phyloP scores from a whole-genome alignment of 768 basidiomycete genomes.

The Tricholoma flavovirens region DNA sequence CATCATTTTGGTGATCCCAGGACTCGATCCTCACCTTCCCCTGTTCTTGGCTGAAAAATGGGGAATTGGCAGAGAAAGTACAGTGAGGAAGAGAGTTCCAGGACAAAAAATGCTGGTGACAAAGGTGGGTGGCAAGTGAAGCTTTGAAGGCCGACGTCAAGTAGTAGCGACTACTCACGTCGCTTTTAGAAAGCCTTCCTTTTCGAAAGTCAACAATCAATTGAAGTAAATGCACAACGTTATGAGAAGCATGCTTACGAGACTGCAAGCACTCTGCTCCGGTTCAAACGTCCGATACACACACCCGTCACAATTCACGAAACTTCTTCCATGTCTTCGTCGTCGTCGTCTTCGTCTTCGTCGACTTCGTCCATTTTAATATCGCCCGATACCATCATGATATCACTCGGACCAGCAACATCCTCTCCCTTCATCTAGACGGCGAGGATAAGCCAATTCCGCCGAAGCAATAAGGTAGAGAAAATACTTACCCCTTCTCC shows the following conservation, averaged over 20 bases:
- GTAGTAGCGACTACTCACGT: not conserved
- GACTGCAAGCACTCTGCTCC: not conserved
- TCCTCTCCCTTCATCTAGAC: slow-evolving; percentile 41
- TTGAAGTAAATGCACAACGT: not conserved
- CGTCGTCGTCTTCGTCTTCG: slow-evolving; percentile 48
- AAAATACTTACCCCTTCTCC: slow-evolving; percentile 47
- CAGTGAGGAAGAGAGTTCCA: not conserved
- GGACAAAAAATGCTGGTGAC: not conserved
- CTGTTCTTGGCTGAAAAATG: not conserved
- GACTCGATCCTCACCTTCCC: not conserved
- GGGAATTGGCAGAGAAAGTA: not conserved
- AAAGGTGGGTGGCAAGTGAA: not conserved
- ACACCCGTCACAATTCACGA: slow-evolving; percentile 29
- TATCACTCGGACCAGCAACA: slow-evolving; percentile 33
- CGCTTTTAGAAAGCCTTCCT: not conserved
- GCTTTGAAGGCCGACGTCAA: not conserved
- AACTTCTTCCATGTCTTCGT: slow-evolving; percentile 70
- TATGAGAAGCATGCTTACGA: not conserved
- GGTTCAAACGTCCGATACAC: not conserved
- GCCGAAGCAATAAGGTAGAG: not conserved
- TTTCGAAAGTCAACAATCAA: not conserved
- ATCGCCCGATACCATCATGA: slow-evolving; percentile 19
- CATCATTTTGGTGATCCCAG: not conserved
- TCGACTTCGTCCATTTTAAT: slow-evolving; percentile 49
- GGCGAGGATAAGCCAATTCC: not conserved